Conservation (phyloP, 495 filamentous ascomycete species). For the Jackrogersella minutella region DNA sequence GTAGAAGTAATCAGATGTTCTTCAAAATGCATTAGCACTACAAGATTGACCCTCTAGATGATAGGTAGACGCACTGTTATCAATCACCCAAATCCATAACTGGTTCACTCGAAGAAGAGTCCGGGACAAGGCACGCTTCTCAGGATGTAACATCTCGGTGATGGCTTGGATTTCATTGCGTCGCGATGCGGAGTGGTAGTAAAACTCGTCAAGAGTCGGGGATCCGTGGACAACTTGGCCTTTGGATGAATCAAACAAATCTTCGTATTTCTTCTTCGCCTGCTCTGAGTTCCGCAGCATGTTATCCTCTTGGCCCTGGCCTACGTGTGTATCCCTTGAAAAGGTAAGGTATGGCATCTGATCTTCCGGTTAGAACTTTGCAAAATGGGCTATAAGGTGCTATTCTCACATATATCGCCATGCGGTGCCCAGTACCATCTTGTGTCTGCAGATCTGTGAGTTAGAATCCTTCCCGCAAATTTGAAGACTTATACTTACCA, state of each 20-base stretch:
- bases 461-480: background rate
- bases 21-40: background rate
- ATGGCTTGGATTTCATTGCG: background rate
- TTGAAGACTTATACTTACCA: background rate
- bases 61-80: background rate
- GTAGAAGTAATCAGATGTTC: background rate
- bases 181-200: background rate
- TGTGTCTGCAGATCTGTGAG: background rate
- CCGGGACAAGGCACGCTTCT: background rate
- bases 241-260: background rate
- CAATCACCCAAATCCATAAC: background rate
- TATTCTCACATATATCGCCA: background rate
- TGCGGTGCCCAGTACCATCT: background rate
- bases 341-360: conserved; percentile 1
- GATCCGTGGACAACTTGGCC: background rate
- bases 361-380: background rate
- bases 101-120: background rate
- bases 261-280: background rate
- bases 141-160: background rate
- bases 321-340: background rate
- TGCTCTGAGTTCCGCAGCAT: background rate
- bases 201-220: background rate
- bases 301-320: background rate
- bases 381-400: background rate
- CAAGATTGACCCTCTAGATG: background rate